Conservation (phyloP, 1,284 basidiomycete genomes). For the Rhodotorula sp. region DNA sequence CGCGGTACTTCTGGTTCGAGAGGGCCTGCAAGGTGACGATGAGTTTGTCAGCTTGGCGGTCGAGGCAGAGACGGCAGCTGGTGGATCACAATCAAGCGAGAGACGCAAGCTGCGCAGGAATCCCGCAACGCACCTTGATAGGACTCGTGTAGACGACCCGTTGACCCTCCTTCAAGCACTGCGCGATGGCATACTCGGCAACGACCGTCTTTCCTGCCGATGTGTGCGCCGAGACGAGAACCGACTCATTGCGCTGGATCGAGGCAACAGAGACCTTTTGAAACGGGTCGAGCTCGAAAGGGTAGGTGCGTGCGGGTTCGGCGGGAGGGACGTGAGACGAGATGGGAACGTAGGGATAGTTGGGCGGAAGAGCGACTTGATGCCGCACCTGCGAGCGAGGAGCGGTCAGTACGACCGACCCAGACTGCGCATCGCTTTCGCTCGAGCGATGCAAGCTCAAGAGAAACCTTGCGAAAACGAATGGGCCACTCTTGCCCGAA, state of each 20-base stretch:
- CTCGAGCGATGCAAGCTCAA: not conserved
- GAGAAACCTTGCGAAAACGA: too few species aligned
- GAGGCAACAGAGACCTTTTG: conserved; percentile 91
- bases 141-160: conserved; percentile 99
- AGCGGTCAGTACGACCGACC: not conserved
- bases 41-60: conserved; percentile 17
- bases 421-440: not conserved
- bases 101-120: not conserved
- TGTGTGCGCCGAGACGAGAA: conserved; percentile 97
- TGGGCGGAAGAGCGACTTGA: conserved; percentile 91
- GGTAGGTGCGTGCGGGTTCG: conserved; percentile 89
- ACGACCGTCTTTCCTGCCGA: conserved; percentile 98
- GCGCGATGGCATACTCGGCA: conserved; percentile 98
- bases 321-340: conserved; percentile 85
- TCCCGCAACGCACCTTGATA: conserved; percentile 75
- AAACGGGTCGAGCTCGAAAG: conserved; percentile 96
- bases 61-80: too few species aligned
- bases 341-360: conserved; percentile 88
- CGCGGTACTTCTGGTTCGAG: conserved; percentile 98
- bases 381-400: conserved; percentile 66
- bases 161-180: conserved; percentile 86
- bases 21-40: conserved; percentile 63
- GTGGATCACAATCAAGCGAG: not conserved
- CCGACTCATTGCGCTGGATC: conserved; percentile 95
- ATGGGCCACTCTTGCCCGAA: not conserved